Base-by-base conservation (phyloP, 23 red algal genomes). In the Cyanidiococcus yangmingshanensis region DNA sequence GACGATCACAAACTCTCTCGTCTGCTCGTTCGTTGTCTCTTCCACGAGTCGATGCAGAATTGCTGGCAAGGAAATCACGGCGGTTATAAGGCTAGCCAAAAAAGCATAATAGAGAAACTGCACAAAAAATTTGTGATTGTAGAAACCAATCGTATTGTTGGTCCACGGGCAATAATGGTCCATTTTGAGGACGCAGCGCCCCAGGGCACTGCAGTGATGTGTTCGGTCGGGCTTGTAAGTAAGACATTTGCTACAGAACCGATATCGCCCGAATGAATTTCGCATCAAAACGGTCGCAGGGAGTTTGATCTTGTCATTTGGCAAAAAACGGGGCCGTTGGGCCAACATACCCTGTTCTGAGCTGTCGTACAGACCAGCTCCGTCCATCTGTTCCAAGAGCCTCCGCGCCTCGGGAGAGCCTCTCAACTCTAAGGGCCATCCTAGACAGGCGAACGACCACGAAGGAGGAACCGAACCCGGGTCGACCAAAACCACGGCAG, bases 91-190 rank as follows among this genome's bases (percentile, higher is more conserved):
- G 58, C 75, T 76, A 27, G 85, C 85, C 24, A 95, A 68, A 51
- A 95, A 85, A 0, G 85, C 91, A 68, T 82, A 89, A 21, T 79
- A 76, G 18, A 95, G 67, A 81, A 95, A 95, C 25, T 59, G 50
- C 37, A 87, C 37, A 68, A 93, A 93, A 76, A 88, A 93, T 74
- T 93, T 93, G 67, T 85, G 90, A 76, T 93, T 93, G 51, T 84
- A 82, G 37, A 93, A 88, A 51, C 85, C 89, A 12, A 91, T 78
- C 59, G 87, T 90, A 58, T 91, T 91, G 76, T 84, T 85, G 37
- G 91, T 76, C 68, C 85, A 98, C 1, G 87, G 84, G 57, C 94
- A 98, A 57, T 89, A 84, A 68, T 98, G 94, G 77, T 98, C 94
- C 94, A 98, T 98, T 24, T 86, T 84, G 21, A 98, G 39, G 29